Evolutionary conservation across 495 filamentous ascomycete species (phyloP).

Genomic region (Penicillium angulare): DNA sequence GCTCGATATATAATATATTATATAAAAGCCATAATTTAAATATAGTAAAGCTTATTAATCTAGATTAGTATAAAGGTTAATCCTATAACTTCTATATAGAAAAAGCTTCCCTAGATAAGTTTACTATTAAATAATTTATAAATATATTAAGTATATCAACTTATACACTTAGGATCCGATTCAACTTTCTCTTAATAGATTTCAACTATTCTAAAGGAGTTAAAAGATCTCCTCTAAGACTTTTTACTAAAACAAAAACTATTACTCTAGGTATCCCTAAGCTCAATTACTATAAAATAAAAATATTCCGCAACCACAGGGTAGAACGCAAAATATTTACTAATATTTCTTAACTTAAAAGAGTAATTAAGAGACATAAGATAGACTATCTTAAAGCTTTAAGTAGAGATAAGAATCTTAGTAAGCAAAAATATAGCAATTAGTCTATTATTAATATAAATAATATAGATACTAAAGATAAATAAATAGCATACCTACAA

Average conservation of each 20-base stretch:
- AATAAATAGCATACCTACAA: neutral
- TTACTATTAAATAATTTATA: constrained; percentile 84
- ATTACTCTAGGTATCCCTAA: constrained; percentile 56
- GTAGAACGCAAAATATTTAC: constrained; percentile 94
- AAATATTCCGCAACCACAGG: constrained; percentile 94
- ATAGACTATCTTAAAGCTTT: neutral
- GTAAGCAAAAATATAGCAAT: neutral
- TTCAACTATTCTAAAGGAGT: constrained; percentile 98
- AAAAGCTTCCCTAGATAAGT: constrained; percentile 83
- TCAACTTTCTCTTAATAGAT: constrained; percentile 97
- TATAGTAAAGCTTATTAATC: constrained; percentile 89
- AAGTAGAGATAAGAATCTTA: neutral
- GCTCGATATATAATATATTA: too few species aligned
- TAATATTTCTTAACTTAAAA: constrained; percentile 88
- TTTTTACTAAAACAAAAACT: constrained; percentile 85
- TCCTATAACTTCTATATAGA: constrained; percentile 61
- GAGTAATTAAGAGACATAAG: constrained; percentile 90
- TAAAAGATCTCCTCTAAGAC: constrained; percentile 88
- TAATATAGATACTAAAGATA: too few species aligned
- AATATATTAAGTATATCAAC: constrained; percentile 58
- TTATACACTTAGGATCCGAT: constrained; percentile 82
- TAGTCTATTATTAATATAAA: too few species aligned
- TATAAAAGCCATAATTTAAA: constrained; percentile 86
- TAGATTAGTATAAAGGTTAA: constrained; percentile 53
- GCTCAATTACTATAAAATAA: constrained; percentile 91